Base-by-base conservation (phyloP, 2,329 filamentous ascomycete species). In the Trichoderma cornu-damae region DNA sequence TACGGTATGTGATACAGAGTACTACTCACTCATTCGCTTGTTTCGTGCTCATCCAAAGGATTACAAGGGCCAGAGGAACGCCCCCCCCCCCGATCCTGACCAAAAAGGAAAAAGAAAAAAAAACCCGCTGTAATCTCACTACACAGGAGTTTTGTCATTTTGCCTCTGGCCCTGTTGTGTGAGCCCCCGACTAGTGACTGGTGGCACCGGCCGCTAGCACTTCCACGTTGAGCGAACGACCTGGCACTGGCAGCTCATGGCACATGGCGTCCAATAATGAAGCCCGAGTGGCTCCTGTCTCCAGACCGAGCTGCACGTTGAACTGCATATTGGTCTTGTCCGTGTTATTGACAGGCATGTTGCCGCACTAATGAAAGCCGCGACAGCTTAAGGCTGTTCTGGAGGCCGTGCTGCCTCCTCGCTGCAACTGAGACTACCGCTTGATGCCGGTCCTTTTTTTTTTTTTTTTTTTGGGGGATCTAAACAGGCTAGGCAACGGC, bases 121-220 rank as follows among this genome's bases (percentile, higher is more conserved):
- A 54, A 54, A 22, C 38, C 32, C n/a, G n/a, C n/a, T n/a, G n/a
- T n/a, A 63, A 66, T 47, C 20, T 18, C 28, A 48, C 57, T 63
- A 60, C 58, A 53, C 30, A 60, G 53, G 65, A 67, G 63, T 59
- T n/a, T n/a, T 66, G 60, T 67, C 65, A 67, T 57, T 64, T 62
- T 58, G 35, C 51, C 51, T 28, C 34, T 44, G n/a, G 48, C n/a
- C 20, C 35, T 57, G 46, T 28, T 38, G 35, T 42, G 37, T 8
- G 28, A 57, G 20, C 32, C 5, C 28, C 26, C 18, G 16, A 35
- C 42, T 40, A 48, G 52, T 26, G 34, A 8, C 24, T 22, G 18
- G 50, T 42, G 40, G 50, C 35, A 28, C 30, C 38, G 38, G 30
- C 38, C 40, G 40, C 37, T 44, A 53, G 40, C 38, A 40, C 38